Conservation (phyloP, 2,329 filamentous ascomycete genomes). For the Sphaerulina populicola region DNA sequence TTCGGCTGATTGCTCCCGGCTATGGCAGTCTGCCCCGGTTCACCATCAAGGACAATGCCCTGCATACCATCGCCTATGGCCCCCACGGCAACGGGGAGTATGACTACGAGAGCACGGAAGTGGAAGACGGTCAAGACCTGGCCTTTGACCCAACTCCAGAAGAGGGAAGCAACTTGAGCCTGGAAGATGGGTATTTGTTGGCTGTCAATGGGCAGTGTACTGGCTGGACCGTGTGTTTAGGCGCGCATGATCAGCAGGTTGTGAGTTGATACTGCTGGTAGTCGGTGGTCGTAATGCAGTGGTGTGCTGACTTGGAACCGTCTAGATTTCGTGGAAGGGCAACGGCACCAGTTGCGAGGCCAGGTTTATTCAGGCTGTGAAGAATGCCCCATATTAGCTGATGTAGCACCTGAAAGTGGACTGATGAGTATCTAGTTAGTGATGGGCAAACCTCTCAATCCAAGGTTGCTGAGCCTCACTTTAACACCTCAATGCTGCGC, state of each 20-base stretch:
- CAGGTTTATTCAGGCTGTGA: constrained; percentile 36
- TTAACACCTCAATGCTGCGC: no score
- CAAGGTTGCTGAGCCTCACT: no score
- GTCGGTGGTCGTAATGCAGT: neutral
- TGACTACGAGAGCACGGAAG: constrained; percentile 29
- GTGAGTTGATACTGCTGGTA: constrained; percentile 23
- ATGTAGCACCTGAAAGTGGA: neutral
- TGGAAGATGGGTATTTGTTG: constrained; percentile 34
- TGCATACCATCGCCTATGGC: constrained; percentile 30
- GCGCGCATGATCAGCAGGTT: constrained; percentile 28
- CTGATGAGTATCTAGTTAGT: neutral
- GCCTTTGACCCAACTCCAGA: constrained; percentile 30
- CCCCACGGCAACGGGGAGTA: constrained; percentile 22
- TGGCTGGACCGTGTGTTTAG: constrained; percentile 37
- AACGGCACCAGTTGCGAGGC: constrained; percentile 29
- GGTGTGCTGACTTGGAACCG: neutral
- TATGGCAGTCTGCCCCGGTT: constrained; percentile 36
- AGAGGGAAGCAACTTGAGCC: constrained; percentile 30
- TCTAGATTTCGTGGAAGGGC: constrained; percentile 34
- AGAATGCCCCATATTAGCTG: constrained; percentile 32
- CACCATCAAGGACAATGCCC: constrained; percentile 31
- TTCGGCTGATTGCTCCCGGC: constrained; percentile 34
- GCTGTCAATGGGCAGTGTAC: constrained; percentile 32
- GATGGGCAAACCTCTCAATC: neutral
- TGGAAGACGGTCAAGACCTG: constrained; percentile 27